Percentiles rank a stretch among this genome's conserved stretches.
Conservation (phyloP, 805 yeast genomes). For the Isabelozyma heimii region DNA sequence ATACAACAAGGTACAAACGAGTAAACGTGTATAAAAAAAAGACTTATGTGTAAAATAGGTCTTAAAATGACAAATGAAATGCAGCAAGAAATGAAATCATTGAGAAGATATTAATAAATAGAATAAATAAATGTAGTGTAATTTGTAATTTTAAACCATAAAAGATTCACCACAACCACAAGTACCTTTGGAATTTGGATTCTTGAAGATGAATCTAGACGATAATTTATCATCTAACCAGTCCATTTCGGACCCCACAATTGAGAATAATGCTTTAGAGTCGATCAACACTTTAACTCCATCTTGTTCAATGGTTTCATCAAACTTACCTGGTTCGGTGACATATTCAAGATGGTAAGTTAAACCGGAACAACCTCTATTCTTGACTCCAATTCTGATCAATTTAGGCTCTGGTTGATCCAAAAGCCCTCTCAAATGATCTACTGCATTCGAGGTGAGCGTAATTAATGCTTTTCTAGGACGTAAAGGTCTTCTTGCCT, state of each 20-base stretch:
- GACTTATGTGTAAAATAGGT: not conserved
- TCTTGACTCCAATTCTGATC: slow-evolving; percentile 89
- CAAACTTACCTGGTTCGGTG: slow-evolving; percentile 87
- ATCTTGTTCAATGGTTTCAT: slow-evolving; percentile 89
- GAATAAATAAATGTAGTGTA: not conserved
- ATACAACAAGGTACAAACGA: no score
- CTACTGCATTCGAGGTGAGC: slow-evolving; percentile 70
- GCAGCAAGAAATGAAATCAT: not conserved
- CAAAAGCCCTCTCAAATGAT: slow-evolving; percentile 64
- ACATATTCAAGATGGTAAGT: slow-evolving; percentile 92
- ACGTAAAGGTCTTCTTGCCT: slow-evolving; percentile 60
- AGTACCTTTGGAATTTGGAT: slow-evolving; percentile 96
- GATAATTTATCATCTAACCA: slow-evolving; percentile 93
- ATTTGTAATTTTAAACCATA: slow-evolving; percentile 61
- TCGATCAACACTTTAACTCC: slow-evolving; percentile 91
- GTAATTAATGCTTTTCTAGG: slow-evolving; percentile 91
- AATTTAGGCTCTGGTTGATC: slow-evolving; percentile 85
- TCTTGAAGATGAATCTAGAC: slow-evolving; percentile 85
- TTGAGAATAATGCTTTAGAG: slow-evolving; percentile 92
- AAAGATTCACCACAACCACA: slow-evolving; percentile 99
- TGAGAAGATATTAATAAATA: not conserved
- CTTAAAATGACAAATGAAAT: not conserved
- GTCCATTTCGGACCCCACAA: slow-evolving; percentile 98
- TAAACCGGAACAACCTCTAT: slow-evolving; percentile 95
- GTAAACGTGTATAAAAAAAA: no score